Base-by-base conservation (phyloP, 2,329 filamentous ascomycete genomes). In the Curvularia sp. region DNA sequence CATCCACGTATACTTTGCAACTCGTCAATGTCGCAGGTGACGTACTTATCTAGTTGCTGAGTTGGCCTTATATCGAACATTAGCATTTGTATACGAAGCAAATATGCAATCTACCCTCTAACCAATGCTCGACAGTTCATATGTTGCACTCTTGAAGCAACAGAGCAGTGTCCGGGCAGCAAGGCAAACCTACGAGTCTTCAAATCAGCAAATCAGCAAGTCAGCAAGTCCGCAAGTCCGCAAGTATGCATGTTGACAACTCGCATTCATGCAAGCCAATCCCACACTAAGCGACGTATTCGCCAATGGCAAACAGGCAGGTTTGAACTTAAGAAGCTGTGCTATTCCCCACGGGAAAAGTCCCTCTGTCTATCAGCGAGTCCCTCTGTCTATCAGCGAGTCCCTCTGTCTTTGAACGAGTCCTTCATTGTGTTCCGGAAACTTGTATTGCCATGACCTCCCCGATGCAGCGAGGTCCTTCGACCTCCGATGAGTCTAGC, bases 181-280 rank as follows among this genome's bases (percentile, higher is more conserved):
- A 18, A 38, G 15, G 35, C 35, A 38, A 18, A 38, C 15, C 1
- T 3, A 5, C 38, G 22, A 58, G 54, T 15, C 15, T 2, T 42
- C 8, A 43, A 60, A 53, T 41, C 58, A 28, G 6, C 6, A 28
- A 28, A 8, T 28, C 33, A 9, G 43, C 48, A 64, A 58, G 8
- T 57, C 35, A 22, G 52, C 52, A 64, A 61, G 57, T 18, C 35
- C 1, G 46, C 47, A 60, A 53, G 35, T 60, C 33, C 12, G 39
- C 48, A 64, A 58, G 5, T 58, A 46, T 33, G 54, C 56, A 58
- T 38, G 38, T 60, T 39, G 6, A 35, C 31, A 50, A 42, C 26
- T 15, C 12, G 57, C 46, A 58, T 41, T 30, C 13, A 28, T 61
- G 57, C 53, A 65, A 61, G 58, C 63, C 58, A 58, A 26, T 39